phyloP scores from a whole-genome alignment of 805 yeast species.

The Wickerhamomyces chaumierensis region DNA sequence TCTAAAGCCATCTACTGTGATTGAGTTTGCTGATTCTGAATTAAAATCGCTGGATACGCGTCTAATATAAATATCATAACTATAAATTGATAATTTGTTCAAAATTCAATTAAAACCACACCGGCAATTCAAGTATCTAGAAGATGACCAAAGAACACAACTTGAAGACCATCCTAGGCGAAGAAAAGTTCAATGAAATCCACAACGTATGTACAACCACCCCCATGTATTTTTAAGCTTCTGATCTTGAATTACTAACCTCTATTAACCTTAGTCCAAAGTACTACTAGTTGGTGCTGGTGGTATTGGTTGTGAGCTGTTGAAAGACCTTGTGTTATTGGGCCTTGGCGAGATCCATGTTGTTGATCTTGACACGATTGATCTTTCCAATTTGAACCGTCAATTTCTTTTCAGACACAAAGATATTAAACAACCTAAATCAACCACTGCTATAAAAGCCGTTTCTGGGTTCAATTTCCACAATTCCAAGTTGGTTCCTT shows the following conservation, averaged over 20 bases:
- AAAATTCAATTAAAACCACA: too few species aligned
- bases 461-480: slow-evolving; percentile 62
- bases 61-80: too few species aligned
- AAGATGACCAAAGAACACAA: slow-evolving; percentile 12
- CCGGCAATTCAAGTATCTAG: too few species aligned
- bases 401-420: slow-evolving; percentile 85
- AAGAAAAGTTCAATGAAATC: slow-evolving; percentile 5
- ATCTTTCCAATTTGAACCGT: slow-evolving; percentile 81
- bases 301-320: slow-evolving; percentile 88
- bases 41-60: too few species aligned
- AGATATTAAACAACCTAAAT: slow-evolving; percentile 83
- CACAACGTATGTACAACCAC: slow-evolving; percentile 4
- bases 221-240: background rate
- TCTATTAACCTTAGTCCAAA: slow-evolving; percentile 24
- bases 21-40: too few species aligned
- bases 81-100: too few species aligned
- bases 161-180: slow-evolving; percentile 11
- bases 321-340: slow-evolving; percentile 67
- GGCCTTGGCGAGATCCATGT: slow-evolving; percentile 83
- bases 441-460: slow-evolving; percentile 74
- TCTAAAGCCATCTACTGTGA: too few species aligned
- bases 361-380: slow-evolving; percentile 94
- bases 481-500: slow-evolving; percentile 54
- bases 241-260: background rate
- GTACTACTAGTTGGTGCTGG: slow-evolving; percentile 91